Conservation (phyloP, 2,329 filamentous ascomycete genomes). For the Cadophora malorum region DNA sequence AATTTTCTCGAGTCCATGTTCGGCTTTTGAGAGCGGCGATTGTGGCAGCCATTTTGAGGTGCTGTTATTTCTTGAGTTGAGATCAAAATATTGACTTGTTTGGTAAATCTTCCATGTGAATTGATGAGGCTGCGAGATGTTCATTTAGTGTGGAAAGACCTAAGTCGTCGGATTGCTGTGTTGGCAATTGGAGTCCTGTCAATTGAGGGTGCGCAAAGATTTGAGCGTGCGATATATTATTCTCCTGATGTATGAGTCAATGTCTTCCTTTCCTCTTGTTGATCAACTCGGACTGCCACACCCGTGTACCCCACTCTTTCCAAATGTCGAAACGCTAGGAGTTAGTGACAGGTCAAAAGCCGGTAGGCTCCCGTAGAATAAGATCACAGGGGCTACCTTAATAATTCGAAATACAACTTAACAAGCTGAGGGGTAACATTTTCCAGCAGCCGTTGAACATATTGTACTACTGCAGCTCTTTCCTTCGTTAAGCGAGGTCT, state of each 20-base stretch:
- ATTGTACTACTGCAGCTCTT: neutral
- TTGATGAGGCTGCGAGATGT: neutral
- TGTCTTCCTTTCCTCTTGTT: neutral
- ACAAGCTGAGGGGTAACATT: no score
- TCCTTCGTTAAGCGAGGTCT: no score
- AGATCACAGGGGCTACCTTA: no score
- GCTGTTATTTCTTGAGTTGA: neutral
- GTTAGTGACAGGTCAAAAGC: neutral
- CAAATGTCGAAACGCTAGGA: neutral
- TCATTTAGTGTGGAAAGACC: neutral
- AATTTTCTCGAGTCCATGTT: constrained; percentile 57
- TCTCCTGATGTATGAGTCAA: neutral
- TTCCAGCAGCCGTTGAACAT: neutral
- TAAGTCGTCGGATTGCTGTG: neutral
- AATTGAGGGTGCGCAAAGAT: neutral
- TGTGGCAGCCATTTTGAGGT: neutral
- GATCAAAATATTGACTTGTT: neutral
- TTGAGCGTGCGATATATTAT: neutral
- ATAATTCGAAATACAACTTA: no score
- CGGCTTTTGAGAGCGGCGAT: constrained; percentile 13
- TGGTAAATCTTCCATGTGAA: neutral
- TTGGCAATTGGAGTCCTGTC: neutral
- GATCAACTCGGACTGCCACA: neutral
- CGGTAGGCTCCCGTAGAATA: no score
- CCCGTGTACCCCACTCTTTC: neutral